phyloP scores from a whole-genome alignment of 257 asterid species.

The Primulina tabacum region DNA sequence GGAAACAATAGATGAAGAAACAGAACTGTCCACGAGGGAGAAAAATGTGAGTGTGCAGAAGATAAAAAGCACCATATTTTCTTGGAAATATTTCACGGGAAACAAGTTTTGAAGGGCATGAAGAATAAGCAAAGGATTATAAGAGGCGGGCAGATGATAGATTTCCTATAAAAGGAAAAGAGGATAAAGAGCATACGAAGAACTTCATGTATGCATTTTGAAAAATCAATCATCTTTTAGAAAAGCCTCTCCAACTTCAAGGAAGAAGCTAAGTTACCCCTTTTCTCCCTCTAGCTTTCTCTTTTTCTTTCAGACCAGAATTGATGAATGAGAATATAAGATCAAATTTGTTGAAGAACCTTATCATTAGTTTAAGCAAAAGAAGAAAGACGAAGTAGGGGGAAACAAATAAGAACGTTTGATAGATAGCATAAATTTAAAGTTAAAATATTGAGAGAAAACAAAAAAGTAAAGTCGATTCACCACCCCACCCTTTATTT shows the following conservation, averaged over 20 bases:
- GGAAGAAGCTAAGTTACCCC: slow-evolving; percentile 66
- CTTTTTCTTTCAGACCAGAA: slow-evolving; percentile 39
- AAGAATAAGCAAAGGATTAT: slow-evolving; percentile 41
- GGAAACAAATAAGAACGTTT: slow-evolving; percentile 27
- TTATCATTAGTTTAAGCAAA: slow-evolving; percentile 25
- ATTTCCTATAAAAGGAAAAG: slow-evolving; percentile 39
- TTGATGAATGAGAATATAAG: slow-evolving; percentile 29
- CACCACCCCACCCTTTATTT: slow-evolving; percentile 38
- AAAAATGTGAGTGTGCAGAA: slow-evolving; percentile 38
- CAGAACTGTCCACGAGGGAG: slow-evolving; percentile 33
- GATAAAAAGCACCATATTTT: slow-evolving; percentile 43
- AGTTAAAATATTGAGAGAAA: slow-evolving; percentile 39
- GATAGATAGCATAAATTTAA: slow-evolving; percentile 73
- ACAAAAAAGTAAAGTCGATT: slow-evolving; percentile 45
- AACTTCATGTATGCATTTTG: slow-evolving; percentile 35
- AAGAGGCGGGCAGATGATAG: slow-evolving; percentile 32
- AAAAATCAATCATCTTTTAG: slow-evolving; percentile 66
- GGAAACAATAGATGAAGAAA: slow-evolving; percentile 46
- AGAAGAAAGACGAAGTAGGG: slow-evolving; percentile 20
- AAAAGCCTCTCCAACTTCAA: slow-evolving; percentile 63
- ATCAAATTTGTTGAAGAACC: slow-evolving; percentile 35
- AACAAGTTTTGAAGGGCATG: slow-evolving; percentile 49
- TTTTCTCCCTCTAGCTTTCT: slow-evolving; percentile 36
- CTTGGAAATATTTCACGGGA: slow-evolving; percentile 37
- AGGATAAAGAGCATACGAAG: slow-evolving; percentile 61